Conservation (phyloP, 2,329 filamentous ascomycete genomes). For the Aureobasidium sp. region DNA sequence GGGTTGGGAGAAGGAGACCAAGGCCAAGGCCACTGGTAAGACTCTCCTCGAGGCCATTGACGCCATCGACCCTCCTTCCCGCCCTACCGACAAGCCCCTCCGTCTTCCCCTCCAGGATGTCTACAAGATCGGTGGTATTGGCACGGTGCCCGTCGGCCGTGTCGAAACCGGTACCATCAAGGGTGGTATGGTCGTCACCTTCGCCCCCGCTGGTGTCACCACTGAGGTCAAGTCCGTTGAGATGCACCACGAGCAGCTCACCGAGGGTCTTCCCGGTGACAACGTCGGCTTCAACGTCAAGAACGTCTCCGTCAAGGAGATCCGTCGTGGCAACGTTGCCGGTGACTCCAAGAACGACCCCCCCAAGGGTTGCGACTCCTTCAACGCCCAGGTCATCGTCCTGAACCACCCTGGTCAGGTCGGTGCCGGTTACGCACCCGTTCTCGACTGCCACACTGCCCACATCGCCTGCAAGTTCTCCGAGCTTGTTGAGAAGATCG, state of each 20-base stretch:
- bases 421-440: slow-evolving; percentile 97
- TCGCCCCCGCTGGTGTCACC: slow-evolving; percentile 97
- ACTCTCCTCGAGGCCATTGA: slow-evolving; percentile 99
- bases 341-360: slow-evolving; percentile 99
- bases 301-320: slow-evolving; percentile 99
- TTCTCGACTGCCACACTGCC: slow-evolving; percentile 99
- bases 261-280: slow-evolving; percentile 94
- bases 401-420: slow-evolving; percentile 99
- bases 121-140: slow-evolving; percentile 99
- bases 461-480: slow-evolving; percentile 99
- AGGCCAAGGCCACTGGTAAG: slow-evolving; percentile 83
- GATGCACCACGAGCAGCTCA: slow-evolving; percentile 99
- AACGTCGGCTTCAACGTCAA: slow-evolving; percentile 99
- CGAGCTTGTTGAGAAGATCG: slow-evolving; percentile 99
- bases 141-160: slow-evolving; percentile 99
- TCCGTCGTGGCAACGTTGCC: slow-evolving; percentile 99
- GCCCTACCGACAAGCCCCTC: slow-evolving; percentile 98
- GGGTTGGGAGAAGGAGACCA: slow-evolving; percentile 99
- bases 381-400: slow-evolving; percentile 99
- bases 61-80: slow-evolving; percentile 82
- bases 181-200: slow-evolving; percentile 88
- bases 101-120: slow-evolving; percentile 99
- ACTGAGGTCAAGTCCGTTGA: slow-evolving; percentile 99
- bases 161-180: slow-evolving; percentile 98
- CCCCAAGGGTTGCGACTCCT: slow-evolving; percentile 76